These are phyloP conservation scores for Hypoxylon sp. DNA, from an alignment of 2,329 filamentous ascomycete genomes.

Conservation along the genomic window DNA sequence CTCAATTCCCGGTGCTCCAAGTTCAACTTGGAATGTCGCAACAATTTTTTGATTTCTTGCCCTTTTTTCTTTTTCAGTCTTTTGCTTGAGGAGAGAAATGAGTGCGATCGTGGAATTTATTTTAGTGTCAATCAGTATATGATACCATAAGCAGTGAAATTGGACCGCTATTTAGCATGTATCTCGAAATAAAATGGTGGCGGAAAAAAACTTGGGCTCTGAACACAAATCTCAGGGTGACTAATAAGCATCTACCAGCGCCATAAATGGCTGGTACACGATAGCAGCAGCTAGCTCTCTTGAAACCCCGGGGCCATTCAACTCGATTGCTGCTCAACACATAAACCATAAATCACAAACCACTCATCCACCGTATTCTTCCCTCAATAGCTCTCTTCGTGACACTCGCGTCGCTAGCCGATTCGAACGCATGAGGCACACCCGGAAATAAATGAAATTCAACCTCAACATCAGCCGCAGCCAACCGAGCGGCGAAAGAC, in stretches of 20 bases:
- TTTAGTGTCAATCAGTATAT: no score
- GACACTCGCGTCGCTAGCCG: constrained; percentile 17
- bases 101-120: no score
- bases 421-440: constrained; percentile 47
- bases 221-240: no score
- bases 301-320: no score
- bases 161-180: no score
- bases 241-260: no score
- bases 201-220: no score
- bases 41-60: constrained; percentile 28
- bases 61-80: constrained; percentile 2
- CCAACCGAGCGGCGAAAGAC: constrained; percentile 44
- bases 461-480: constrained; percentile 42
- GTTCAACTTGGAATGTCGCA: constrained; percentile 27
- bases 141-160: no score
- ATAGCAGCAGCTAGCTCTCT: no score
- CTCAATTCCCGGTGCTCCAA: constrained; percentile 56
- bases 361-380: constrained; percentile 32
- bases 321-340: neutral
- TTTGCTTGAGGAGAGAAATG: no score
- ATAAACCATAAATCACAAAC: constrained; percentile 27
- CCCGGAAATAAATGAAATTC: constrained; percentile 51
- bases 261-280: no score
- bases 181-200: no score
- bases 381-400: constrained; percentile 38